A percentile compares a stretch with the other conserved stretches of the same genome.
These are phyloP conservation scores for Coprinellus aureogranulatus DNA, from an alignment of 768 basidiomycete species.

Conservation along the genomic window DNA sequence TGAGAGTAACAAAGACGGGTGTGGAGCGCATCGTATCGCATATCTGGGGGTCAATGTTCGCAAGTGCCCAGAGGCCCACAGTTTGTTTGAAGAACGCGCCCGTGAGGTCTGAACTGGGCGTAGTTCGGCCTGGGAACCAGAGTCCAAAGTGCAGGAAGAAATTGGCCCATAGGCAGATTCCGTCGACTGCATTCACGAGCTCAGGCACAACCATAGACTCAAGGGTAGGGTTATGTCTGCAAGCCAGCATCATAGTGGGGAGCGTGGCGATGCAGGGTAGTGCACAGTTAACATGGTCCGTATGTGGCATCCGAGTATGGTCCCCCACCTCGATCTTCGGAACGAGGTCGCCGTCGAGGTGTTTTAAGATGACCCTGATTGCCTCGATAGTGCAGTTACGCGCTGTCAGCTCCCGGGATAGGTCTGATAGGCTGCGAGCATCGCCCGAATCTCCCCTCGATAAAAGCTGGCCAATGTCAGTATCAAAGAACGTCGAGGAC, in stretches of 20 bases:
- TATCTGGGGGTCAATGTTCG: neutral
- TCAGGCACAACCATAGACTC: neutral
- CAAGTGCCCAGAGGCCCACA: neutral
- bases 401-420: neutral
- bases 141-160: conserved; percentile 1
- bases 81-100: neutral
- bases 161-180: neutral
- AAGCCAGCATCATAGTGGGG: neutral
- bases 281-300: neutral
- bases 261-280: neutral
- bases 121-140: neutral
- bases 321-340: neutral
- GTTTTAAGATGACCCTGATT: neutral
- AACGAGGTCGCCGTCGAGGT: neutral
- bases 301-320: neutral
- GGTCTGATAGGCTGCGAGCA: too few relatives aligned
- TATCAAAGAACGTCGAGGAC: too few relatives aligned
- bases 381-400: neutral
- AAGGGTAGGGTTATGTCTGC: neutral
- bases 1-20: neutral
- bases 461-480: too few relatives aligned
- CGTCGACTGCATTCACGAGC: neutral
- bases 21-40: neutral
- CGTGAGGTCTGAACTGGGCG: neutral
- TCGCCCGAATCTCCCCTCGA: too few relatives aligned